These are phyloP conservation scores for Boletus reticuloceps DNA, from an alignment of 768 basidiomycete genomes.

Conservation along the genomic window DNA sequence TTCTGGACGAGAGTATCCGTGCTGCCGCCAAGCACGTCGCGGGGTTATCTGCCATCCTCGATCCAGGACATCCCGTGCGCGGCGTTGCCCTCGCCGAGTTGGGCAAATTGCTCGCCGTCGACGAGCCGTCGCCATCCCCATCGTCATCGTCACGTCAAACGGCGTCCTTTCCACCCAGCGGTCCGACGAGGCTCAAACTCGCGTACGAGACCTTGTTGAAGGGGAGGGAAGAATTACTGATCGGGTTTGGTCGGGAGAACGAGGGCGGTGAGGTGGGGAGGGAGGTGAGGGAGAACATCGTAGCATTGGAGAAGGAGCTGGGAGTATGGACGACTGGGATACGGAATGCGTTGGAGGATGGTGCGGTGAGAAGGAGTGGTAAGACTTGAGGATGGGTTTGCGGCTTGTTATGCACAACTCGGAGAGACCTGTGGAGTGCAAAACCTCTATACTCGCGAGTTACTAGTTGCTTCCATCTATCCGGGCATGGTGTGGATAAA, in stretches of 20 bases:
- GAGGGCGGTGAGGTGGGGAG: slow-evolving; percentile 72
- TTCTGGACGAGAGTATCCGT: slow-evolving; percentile 62
- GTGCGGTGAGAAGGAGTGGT: neutral
- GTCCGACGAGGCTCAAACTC: slow-evolving; percentile 56
- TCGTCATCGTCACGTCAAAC: slow-evolving; percentile 10
- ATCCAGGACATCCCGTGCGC: slow-evolving; percentile 71
- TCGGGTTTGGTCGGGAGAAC: slow-evolving; percentile 70
- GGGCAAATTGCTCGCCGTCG: slow-evolving; percentile 77
- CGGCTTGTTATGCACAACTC: too few species aligned
- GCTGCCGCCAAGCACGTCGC: slow-evolving; percentile 50
- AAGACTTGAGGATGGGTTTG: neutral
- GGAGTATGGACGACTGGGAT: slow-evolving; percentile 66
- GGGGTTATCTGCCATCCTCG: slow-evolving; percentile 54
- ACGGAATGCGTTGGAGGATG: slow-evolving; percentile 52
- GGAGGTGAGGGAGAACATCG: slow-evolving; percentile 57
- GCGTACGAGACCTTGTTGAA: slow-evolving; percentile 62
- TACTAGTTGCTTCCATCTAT: neutral
- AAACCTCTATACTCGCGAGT: too few species aligned
- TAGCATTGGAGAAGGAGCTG: slow-evolving; percentile 69
- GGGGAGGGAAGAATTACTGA: slow-evolving; percentile 57
- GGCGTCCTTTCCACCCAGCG: slow-evolving; percentile 61
- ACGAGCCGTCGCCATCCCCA: slow-evolving; percentile 60
- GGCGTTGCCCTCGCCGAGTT: slow-evolving; percentile 75
- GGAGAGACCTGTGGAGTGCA: too few species aligned
- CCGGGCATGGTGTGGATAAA: too few species aligned